Conservation (phyloP, 2,329 filamentous ascomycete species). For the Elsinoe fawcettii region DNA sequence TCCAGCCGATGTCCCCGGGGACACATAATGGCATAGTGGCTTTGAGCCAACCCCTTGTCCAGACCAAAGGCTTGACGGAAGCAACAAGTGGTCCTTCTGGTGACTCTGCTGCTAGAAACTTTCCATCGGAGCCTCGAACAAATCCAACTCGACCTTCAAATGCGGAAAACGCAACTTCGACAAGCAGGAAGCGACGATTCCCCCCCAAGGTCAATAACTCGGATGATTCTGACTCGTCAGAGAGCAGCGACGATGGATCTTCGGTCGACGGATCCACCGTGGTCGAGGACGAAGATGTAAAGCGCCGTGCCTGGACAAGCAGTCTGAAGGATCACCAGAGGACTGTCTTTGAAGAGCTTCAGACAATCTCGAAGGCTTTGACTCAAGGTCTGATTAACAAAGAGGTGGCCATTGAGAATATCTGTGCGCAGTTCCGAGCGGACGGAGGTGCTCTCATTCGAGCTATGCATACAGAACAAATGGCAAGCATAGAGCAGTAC, state of each 20-base stretch:
- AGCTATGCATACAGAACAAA: neutral
- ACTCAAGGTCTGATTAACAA: conserved; percentile 40
- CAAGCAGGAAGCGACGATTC: too few species aligned
- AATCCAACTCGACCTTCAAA: too few species aligned
- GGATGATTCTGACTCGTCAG: conserved; percentile 14
- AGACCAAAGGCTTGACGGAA: too few species aligned
- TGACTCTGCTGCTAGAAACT: too few species aligned
- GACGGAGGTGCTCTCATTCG: neutral
- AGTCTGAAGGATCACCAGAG: conserved; percentile 34
- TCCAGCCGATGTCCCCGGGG: too few species aligned
- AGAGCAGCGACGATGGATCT: conserved; percentile 21
- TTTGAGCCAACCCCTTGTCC: too few species aligned
- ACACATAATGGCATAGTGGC: too few species aligned
- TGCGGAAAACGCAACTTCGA: too few species aligned
- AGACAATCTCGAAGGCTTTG: conserved; percentile 37
- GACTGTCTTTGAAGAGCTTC: conserved; percentile 32
- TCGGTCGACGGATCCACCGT: conserved; percentile 27
- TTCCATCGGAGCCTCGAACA: too few species aligned
- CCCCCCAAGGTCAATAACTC: neutral
- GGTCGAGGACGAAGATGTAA: conserved; percentile 9
- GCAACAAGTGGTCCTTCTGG: too few species aligned
- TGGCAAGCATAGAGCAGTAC: neutral
- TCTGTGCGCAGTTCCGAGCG: conserved; percentile 19
- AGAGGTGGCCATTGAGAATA: conserved; percentile 37
- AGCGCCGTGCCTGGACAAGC: conserved; percentile 29